Evolutionary conservation across 768 basidiomycete genomes (phyloP).

Genomic region (Suillus spraguei): DNA sequence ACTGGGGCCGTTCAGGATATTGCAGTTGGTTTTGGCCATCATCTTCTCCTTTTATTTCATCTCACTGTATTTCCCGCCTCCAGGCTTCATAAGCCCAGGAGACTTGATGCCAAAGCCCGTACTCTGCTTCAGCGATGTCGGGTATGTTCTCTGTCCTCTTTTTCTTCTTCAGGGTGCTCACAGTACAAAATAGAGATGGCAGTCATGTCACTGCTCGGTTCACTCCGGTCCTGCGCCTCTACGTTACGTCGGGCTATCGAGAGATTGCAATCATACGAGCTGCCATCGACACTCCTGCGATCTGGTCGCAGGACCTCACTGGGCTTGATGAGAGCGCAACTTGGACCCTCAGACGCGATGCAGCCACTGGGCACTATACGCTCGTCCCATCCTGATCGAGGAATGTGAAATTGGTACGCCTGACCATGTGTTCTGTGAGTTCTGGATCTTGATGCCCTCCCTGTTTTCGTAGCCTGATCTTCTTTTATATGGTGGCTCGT

Average conservation of each 20-base stretch:
- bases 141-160: neutral
- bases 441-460: neutral
- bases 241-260: constrained; percentile 9
- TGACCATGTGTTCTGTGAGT: neutral
- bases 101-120: neutral
- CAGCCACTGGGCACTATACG: neutral
- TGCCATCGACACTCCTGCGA: neutral
- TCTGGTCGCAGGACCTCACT: constrained; percentile 1
- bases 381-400: neutral
- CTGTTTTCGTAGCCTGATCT: neutral
- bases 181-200: neutral
- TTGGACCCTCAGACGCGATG: neutral
- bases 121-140: constrained; percentile 6
- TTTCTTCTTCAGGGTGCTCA: neutral
- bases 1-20: neutral
- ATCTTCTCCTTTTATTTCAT: too few relatives aligned
- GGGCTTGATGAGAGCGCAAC: neutral
- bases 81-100: neutral
- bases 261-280: neutral
- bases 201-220: neutral
- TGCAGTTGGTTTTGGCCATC: neutral
- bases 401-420: neutral
- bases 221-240: constrained; percentile 5
- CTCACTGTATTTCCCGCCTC: neutral
- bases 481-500: neutral